A percentile compares a stretch with the other conserved stretches of the same genome.
These are phyloP conservation scores for Coniosporium tulheliwenetii DNA, from an alignment of 2,329 filamentous ascomycete species.

Conservation along the genomic window DNA sequence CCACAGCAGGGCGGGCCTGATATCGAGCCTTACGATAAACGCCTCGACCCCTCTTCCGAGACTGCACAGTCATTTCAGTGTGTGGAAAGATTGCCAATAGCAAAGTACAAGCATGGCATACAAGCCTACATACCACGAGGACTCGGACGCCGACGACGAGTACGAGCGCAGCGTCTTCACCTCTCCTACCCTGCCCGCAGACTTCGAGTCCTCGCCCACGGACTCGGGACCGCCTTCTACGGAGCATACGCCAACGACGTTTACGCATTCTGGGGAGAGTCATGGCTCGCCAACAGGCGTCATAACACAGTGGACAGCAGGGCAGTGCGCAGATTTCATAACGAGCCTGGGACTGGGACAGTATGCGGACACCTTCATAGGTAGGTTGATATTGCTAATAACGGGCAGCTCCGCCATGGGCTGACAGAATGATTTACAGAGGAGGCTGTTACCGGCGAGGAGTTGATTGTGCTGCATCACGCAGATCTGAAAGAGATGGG, in stretches of 20 bases:
- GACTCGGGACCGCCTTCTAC: constrained; percentile 55
- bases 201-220: constrained; percentile 54
- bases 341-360: constrained; percentile 63
- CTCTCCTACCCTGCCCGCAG: constrained; percentile 48
- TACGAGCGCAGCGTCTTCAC: constrained; percentile 60
- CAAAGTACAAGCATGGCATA: constrained; percentile 19
- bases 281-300: constrained; percentile 57
- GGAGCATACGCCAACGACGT: constrained; percentile 69
- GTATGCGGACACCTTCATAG: constrained; percentile 70
- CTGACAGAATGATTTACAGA: constrained; percentile 35
- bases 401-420: constrained; percentile 10
- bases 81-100: neutral
- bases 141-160: constrained; percentile 69
- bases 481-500: constrained; percentile 94
- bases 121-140: constrained; percentile 50
- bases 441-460: constrained; percentile 88
- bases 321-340: constrained; percentile 85
- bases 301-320: constrained; percentile 66
- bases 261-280: constrained; percentile 48
- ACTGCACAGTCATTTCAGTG: neutral
- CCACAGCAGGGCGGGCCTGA: too few species aligned
- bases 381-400: constrained; percentile 36
- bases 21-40: neutral
- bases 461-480: constrained; percentile 73
- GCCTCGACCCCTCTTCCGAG: neutral